Base-by-base conservation (phyloP, 495 filamentous ascomycete species). In the Sabuloglossum arenarium region DNA sequence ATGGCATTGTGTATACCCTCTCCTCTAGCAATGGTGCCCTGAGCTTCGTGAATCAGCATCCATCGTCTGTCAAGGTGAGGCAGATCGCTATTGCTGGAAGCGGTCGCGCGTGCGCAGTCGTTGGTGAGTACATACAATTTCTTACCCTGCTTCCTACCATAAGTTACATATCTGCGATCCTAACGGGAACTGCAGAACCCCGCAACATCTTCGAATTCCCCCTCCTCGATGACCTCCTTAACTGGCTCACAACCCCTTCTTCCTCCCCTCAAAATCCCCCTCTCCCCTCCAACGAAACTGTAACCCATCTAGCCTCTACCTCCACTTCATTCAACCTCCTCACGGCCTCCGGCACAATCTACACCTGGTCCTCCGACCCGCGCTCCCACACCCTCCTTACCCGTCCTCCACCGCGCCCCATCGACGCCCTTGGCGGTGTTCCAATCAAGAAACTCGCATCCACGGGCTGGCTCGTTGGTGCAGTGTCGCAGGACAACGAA, bases 351-450 rank as follows among this genome's bases (percentile, higher is more conserved):
- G 71, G 73, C 11, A 58, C 66, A 11, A 76, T 83, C 25, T 74
- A 69, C 57, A 80, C 73, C 3, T 82, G 79, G 74, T 79, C 79
- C 16, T 79, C 82, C 57, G 67, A 69, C 34, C 69, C 79, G 31
- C 79, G 76, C 61, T 61, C 66, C 43, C 21, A 50, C 30, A 49
- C 47, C 3, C 56, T 27, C 37, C 39, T 45, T 27, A 58, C 45
- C 53, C 58, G 56, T 59, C 60, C 52, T 19, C 21, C 31, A 25
- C 78, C 79, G 30, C 60, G 55, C 21, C 59, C 65, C 14, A 67
- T 81, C 28, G 60, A 70, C 5, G 72, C 72, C 53, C 67, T 84
- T 12, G 62, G 62, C 1, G 71, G 74, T 46, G 64, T 81, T 27
- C 71, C 72, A 10, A 72, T 82, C 55, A 61, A 46, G n/a, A 78